phyloP scores from a whole-genome alignment of 2,329 filamentous ascomycete genomes.

The Thelonectria blattea region DNA sequence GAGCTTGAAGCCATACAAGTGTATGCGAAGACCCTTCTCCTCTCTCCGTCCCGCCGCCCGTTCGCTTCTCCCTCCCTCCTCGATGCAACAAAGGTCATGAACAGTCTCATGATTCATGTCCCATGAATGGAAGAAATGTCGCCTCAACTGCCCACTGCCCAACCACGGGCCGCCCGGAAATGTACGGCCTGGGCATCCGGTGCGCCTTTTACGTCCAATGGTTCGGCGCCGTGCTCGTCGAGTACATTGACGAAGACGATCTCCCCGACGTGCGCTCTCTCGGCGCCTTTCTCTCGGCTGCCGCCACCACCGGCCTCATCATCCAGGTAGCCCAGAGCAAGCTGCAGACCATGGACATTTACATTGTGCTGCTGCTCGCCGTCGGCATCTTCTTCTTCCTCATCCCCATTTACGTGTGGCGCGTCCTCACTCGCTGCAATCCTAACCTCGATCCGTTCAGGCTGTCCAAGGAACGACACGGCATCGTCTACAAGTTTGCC shows the following conservation, averaged over 20 bases:
- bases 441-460: constrained; percentile 40
- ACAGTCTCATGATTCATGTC: constrained; percentile 2
- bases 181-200: constrained; percentile 46
- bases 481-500: constrained; percentile 35
- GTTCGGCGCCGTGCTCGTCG: constrained; percentile 42
- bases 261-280: constrained; percentile 41
- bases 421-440: constrained; percentile 40
- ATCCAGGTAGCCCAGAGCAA: constrained; percentile 29
- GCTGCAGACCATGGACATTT: constrained; percentile 41
- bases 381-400: constrained; percentile 42
- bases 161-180: constrained; percentile 36
- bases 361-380: constrained; percentile 41
- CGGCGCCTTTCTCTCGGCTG: constrained; percentile 41
- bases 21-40: constrained; percentile 21
- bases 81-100: not conserved
- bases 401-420: constrained; percentile 45
- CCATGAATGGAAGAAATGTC: constrained; percentile 15
- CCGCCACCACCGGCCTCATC: constrained; percentile 38
- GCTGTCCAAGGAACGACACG: constrained; percentile 36
- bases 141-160: constrained; percentile 30
- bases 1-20: constrained; percentile 31
- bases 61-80: not conserved
- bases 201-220: constrained; percentile 46
- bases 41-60: not conserved
- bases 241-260: constrained; percentile 39